Evolutionary conservation across 148 eudicot species (phyloP), one percentile per base, ranked within the genome.

Genomic region (Rhododendron simsii): DNA sequence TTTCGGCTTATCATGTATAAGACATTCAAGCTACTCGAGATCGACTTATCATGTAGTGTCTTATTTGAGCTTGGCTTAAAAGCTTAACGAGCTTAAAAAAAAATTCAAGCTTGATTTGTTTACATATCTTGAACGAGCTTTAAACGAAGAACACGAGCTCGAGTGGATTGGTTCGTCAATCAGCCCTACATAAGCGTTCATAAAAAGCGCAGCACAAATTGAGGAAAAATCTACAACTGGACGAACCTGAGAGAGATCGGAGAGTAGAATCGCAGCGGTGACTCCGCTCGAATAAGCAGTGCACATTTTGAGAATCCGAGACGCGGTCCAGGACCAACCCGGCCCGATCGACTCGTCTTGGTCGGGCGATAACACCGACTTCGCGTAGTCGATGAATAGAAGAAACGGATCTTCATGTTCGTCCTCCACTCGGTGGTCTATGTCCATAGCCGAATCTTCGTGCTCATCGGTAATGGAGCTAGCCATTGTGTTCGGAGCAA

Each of bases 281-380:
- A 96, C 98, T 11, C 99, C 99, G 44, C 95, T 94, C 30, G 99
- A 96, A 85, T 95, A 96, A 67, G 99, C 90, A 37, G 89, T 84
- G 57, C 98, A 96, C 18, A 93, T 95, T 78, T 86, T 96, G 74
- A 96, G 96, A n/a, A 96, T 91, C 81, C 98, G 94, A 85, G 89
- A 90, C 23, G 91, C 95, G 9, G 92, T 90, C 99, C 99, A 96
- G 81, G 95, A 91, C 99, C 98, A 96, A 0, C 94, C 93, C 12
- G 95, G 96, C 12, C 90, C 90, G 7, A 84, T 82, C 37, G 81
- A 87, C 12, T 86, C 90, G 7, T 89, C 91, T 8, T 81, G 89
- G 4, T 84, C 67, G 21, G 93, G 88, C 75, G 88, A 92, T 86
- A 96, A 84, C 81, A 92, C 86, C 23, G 94, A 91, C 83, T 86